Base-by-base conservation (phyloP, 2,329 filamentous ascomycete genomes). In the Aspergillus pseudonomiae region DNA sequence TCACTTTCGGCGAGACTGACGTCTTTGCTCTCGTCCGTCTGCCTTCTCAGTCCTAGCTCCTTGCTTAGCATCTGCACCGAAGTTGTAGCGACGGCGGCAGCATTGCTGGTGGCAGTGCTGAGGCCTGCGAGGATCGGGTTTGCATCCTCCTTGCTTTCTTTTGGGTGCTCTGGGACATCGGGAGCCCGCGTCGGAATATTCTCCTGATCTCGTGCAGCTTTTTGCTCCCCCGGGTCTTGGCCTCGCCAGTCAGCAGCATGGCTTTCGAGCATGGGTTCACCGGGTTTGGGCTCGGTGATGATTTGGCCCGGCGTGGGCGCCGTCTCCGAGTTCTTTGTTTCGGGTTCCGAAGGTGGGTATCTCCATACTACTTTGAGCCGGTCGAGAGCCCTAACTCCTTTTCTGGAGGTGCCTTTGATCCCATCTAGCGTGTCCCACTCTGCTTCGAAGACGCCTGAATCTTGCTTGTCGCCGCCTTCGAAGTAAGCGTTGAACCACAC, bases 401-500 rank as follows among this genome's bases (percentile, higher is more conserved):
- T 96, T 36, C 89, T 86, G 26, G 85, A 88, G 5, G 91, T 94
- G 0, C 95, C 95, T 76, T 97, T 97, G 77, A 99, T 94, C 3
- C 95, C 95, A 70, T 99, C 95, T 88, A 99, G 91, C 24, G 84
- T 85, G 21, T 91, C 88, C 88, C 89, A 92, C n/a, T 87, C 84
- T 30, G 88, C 88, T 65, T 89, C 86, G 73, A 91, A 92, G 7
- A 91, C 83, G 11, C 89, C 94, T 11, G 85, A 91, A 50, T 89
- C 85, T 56, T 91, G 85, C 0, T 92, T 83, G 19, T 83, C 80
- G 28, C 91, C 92, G 52, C 94, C 93, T 79, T 98, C 95, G 71
- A 98, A 98, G 78, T 89, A 98, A 1, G 89, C 84, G 73, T 99
- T 99, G 83, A 97, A 97, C 95, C 95, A 99, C 19, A 97, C 92